Percentiles rank a stretch among this genome's conserved stretches.
Conservation (phyloP, 768 basidiomycete genomes). For the Pulveroboletus ravenelii region DNA sequence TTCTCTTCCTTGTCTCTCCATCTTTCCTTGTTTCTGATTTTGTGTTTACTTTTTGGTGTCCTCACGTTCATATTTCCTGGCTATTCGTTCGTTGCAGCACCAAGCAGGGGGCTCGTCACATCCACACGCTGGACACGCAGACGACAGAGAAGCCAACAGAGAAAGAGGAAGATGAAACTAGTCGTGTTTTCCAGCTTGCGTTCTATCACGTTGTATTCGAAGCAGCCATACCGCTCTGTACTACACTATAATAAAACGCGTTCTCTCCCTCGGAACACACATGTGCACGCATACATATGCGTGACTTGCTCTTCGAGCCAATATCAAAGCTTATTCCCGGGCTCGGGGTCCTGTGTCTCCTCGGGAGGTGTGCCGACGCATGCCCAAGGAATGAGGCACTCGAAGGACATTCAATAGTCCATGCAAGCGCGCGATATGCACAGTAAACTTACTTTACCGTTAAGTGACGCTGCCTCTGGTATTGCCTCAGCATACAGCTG, state of each 20-base stretch:
- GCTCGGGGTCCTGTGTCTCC: constrained; percentile 30
- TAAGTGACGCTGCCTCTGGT: constrained; percentile 33
- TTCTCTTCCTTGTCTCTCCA: too few species aligned
- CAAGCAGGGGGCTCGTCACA: constrained; percentile 27
- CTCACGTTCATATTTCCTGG: not conserved
- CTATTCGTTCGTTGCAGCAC: constrained; percentile 11
- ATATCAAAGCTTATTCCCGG: constrained; percentile 33
- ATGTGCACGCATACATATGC: constrained; percentile 8
- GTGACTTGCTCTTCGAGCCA: constrained; percentile 44
- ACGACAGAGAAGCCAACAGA: constrained; percentile 8
- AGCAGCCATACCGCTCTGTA: constrained; percentile 10
- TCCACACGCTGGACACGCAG: constrained; percentile 20
- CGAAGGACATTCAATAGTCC: constrained; percentile 1
- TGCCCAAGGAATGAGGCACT: constrained; percentile 48
- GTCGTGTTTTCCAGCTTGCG: constrained; percentile 4
- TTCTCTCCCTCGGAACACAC: not conserved
- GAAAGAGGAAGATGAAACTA: not conserved
- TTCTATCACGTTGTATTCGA: constrained; percentile 14
- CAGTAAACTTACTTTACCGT: constrained; percentile 38
- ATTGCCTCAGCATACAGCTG: constrained; percentile 42
- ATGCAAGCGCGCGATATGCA: not conserved
- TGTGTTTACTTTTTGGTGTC: too few species aligned
- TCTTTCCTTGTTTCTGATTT: not conserved
- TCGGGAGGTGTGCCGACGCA: constrained; percentile 25
- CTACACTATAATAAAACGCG: constrained; percentile 8